A percentile compares a stretch with the other conserved stretches of the same genome.
Evolutionary conservation across 495 filamentous ascomycete genomes (phyloP).

Genomic region (Parathielavia appendiculata): DNA sequence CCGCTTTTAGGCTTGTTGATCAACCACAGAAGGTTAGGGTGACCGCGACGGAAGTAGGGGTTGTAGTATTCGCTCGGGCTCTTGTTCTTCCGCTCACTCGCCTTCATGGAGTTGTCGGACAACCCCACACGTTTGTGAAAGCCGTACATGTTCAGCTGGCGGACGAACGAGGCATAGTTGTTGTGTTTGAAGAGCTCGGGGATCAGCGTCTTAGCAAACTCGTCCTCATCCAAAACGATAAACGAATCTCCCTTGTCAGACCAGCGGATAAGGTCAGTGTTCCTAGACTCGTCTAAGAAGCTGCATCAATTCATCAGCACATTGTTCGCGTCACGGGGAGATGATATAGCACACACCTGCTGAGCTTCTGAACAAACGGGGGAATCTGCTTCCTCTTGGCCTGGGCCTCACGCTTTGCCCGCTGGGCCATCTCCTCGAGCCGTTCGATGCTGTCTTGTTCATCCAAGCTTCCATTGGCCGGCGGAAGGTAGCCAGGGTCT

Average conservation of each 20-base stretch:
- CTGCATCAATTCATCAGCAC: conserved; percentile 40
- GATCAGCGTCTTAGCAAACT: conserved; percentile 95
- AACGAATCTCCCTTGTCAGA: conserved; percentile 95
- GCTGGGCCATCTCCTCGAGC: conserved; percentile 66
- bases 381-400: conserved; percentile 90
- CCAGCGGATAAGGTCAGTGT: conserved; percentile 95
- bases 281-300: conserved; percentile 86
- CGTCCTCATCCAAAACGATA: conserved; percentile 94
- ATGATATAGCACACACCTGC: conserved; percentile 59
- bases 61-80: conserved; percentile 97
- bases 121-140: conserved; percentile 98
- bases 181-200: conserved; percentile 99
- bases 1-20: conserved; percentile 92
- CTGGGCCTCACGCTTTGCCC: conserved; percentile 77
- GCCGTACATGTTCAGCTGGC: conserved; percentile 98
- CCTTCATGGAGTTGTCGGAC: conserved; percentile 94
- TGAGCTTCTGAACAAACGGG: conserved; percentile 96
- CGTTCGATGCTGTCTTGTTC: conserved; percentile 68
- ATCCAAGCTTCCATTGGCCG: conserved; percentile 38
- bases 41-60: conserved; percentile 87
- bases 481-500: conserved; percentile 36
- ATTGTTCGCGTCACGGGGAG: neutral
- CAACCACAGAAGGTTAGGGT: conserved; percentile 92
- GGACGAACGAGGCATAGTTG: conserved; percentile 98
- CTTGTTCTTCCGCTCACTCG: conserved; percentile 93